Evolutionary conservation across 208 protist genomes (phyloP), one percentile per base, ranked within the genome.

Genomic region (Leishmania tarentolae): DNA sequence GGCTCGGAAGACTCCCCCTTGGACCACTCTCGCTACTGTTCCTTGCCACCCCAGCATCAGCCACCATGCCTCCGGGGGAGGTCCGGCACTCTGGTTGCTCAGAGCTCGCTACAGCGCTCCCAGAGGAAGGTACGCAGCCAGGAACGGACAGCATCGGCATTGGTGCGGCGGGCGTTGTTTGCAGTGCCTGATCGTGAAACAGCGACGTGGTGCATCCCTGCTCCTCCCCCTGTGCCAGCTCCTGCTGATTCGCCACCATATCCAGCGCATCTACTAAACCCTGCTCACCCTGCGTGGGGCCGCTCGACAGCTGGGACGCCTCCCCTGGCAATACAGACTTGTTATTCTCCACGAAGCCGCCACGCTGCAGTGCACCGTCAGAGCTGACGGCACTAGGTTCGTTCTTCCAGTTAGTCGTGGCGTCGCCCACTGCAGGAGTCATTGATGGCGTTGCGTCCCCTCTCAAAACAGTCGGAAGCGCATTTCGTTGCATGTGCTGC

Each of bases 1-100:
- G 72, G 31, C 72, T 61, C 17, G 72, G 28, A 9, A 50, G 50
- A 31, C 72, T 76, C 52, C 61, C 72, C 7, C 72, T 44, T 8
- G 42, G 42, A 53, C 76, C 75, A 11, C n/a, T 50, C 19, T 24
- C 56, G 65, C 66, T 70, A 35, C 50, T 76, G 72, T 21, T 7
- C 31, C 61, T 28, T 24, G 19, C 21, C 24, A 47, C 21, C 7
- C 8, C 72, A 21, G 50, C 15, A 3, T 31, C 31, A 2, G 37
- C 1, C 65, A 24, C 31, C 47, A n/a, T 42, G 24, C 46, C 21
- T 15, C 56, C 72, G 50, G 80, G 80, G 21, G 74, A 83, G 40
- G 52, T 61, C 11, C 53, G 79, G 52, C 75, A 72, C 68, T 57
- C 75, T 59, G 69, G 80, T 28, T n/a, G 68, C 5, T 84, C 70